Percentiles rank a stretch among this genome's conserved stretches.
Conservation (phyloP, 805 yeast species). For the Naumovozyma dairenensis region DNA sequence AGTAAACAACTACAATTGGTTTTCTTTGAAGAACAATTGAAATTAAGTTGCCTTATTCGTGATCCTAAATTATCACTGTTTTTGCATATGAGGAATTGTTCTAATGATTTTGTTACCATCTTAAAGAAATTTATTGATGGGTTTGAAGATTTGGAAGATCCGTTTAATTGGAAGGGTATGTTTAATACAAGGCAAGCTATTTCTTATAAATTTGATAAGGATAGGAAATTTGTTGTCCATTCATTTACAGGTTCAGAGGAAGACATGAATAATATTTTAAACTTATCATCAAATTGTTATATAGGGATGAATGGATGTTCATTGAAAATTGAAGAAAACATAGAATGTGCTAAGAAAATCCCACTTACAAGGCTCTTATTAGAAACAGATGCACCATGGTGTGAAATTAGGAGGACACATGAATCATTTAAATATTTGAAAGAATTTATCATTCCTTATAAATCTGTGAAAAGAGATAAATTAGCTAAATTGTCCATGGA, state of each 20-base stretch:
- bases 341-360: constrained; percentile 52
- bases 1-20: constrained; percentile 53
- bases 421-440: constrained; percentile 55
- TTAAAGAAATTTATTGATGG: constrained; percentile 51
- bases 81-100: constrained; percentile 81
- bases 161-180: constrained; percentile 8
- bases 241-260: constrained; percentile 78
- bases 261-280: constrained; percentile 51
- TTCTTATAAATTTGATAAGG: constrained; percentile 25
- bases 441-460: constrained; percentile 23
- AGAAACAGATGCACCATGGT: constrained; percentile 99
- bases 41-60: constrained; percentile 31
- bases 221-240: constrained; percentile 74
- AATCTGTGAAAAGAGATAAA: constrained; percentile 28
- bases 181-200: constrained; percentile 8
- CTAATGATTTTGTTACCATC: constrained; percentile 63
- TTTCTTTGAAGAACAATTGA: constrained; percentile 67
- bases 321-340: constrained; percentile 63
- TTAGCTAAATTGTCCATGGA: constrained; percentile 18
- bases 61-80: constrained; percentile 68
- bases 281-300: constrained; percentile 32
- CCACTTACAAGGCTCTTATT: constrained; percentile 66
- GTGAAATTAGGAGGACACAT: constrained; percentile 81
- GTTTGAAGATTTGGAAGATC: constrained; percentile 26
- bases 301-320: constrained; percentile 93